Conservation (phyloP, 2,329 filamentous ascomycete species). For the Metarhizium anisopliae region DNA sequence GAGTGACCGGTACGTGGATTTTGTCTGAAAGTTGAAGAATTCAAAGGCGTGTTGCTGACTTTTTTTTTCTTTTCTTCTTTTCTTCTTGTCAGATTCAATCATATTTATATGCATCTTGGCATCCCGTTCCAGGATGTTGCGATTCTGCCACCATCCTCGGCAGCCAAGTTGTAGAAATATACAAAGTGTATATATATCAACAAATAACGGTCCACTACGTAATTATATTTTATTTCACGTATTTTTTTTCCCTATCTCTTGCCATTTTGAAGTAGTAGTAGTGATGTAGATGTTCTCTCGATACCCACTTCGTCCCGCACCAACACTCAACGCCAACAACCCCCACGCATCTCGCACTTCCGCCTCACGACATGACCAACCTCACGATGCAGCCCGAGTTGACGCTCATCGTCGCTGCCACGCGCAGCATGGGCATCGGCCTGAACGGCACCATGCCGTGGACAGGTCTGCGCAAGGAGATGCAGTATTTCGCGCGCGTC, state of each 20-base stretch:
- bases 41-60: neutral
- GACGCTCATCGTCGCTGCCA: constrained; percentile 90
- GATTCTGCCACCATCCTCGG: constrained; percentile 17
- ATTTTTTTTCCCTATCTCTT: no score
- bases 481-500: constrained; percentile 89
- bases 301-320: neutral
- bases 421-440: constrained; percentile 85
- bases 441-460: constrained; percentile 72
- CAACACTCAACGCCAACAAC: neutral
- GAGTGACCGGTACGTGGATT: constrained; percentile 48
- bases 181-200: neutral
- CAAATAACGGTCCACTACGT: no score
- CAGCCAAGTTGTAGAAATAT: constrained; percentile 24
- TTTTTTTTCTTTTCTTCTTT: neutral
- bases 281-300: no score
- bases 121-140: constrained; percentile 49
- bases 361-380: neutral
- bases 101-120: constrained; percentile 57
- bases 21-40: constrained; percentile 3
- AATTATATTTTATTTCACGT: no score
- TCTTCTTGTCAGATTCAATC: constrained; percentile 45
- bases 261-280: no score
- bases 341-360: no score
- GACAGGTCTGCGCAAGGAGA: constrained; percentile 81
- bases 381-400: constrained; percentile 44